Evolutionary conservation across 192 early-diverging fungal genomes (phyloP).

Genomic region (Dissophora globulifera): DNA sequence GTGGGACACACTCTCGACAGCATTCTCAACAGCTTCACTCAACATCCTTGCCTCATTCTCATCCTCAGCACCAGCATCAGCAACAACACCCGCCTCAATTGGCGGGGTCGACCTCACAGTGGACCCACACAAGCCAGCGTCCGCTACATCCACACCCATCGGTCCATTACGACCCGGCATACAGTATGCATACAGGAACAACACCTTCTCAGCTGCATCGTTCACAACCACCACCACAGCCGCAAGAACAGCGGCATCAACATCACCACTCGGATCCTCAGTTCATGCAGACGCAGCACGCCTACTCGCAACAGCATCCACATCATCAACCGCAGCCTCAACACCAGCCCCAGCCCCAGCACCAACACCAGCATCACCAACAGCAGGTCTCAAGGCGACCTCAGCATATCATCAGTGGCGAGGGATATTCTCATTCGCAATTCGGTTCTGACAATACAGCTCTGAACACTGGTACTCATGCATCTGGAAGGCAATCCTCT

Average conservation of each 20-base stretch:
- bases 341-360: no score
- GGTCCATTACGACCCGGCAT: not conserved
- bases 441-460: no score
- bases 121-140: not conserved
- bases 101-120: no score
- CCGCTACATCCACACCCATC: not conserved
- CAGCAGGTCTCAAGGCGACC: not conserved
- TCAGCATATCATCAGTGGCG: not conserved
- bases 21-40: slow-evolving; percentile 12
- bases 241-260: no score
- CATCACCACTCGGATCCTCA: no score
- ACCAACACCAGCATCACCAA: slow-evolving; percentile 1
- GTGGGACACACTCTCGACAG: not conserved
- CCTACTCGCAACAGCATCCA: not conserved
- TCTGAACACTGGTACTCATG: no score
- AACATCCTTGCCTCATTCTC: not conserved
- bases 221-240: no score
- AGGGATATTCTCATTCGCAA: no score
- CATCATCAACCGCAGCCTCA: not conserved
- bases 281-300: no score
- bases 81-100: slow-evolving; percentile 1
- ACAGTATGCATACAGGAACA: not conserved
- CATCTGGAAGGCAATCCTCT: not conserved
- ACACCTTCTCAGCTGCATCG: no score
- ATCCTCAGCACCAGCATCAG: slow-evolving; percentile 1